Evolutionary conservation across 768 basidiomycete species (phyloP).

Genomic region (Mycena galopus): DNA sequence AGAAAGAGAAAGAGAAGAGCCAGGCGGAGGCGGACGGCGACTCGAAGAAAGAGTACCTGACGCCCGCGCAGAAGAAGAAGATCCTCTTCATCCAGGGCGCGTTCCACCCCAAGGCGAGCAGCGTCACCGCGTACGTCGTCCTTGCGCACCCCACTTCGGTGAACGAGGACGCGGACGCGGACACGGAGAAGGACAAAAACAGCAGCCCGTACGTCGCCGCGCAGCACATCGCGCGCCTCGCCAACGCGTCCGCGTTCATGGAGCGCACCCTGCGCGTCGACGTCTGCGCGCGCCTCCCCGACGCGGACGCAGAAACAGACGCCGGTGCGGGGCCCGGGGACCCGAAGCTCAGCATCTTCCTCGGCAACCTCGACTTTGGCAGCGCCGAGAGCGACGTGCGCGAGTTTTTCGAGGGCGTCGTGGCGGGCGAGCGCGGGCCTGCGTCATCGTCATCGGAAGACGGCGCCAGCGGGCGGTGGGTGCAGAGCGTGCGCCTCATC

Average conservation of each 20-base stretch:
- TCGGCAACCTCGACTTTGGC: slow-evolving; percentile 94
- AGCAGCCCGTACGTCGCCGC: slow-evolving; percentile 76
- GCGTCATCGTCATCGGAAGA: slow-evolving; percentile 49
- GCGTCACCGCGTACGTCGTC: slow-evolving; percentile 91
- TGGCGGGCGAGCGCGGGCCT: slow-evolving; percentile 78
- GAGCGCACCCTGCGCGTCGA: slow-evolving; percentile 88
- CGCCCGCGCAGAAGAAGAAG: slow-evolving; percentile 89
- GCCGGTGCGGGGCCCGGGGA: slow-evolving; percentile 58
- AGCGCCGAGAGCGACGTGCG: slow-evolving; percentile 92
- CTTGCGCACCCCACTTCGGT: slow-evolving; percentile 75
- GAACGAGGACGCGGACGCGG: slow-evolving; percentile 45
- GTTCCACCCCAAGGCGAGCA: slow-evolving; percentile 82
- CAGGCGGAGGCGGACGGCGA: slow-evolving; percentile 59
- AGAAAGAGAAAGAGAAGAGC: slow-evolving; percentile 45
- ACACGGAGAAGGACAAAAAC: neutral
- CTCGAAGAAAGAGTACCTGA: slow-evolving; percentile 74
- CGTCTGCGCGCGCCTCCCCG: slow-evolving; percentile 55
- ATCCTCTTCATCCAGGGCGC: slow-evolving; percentile 95
- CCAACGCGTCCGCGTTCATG: slow-evolving; percentile 81
- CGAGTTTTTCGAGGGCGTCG: slow-evolving; percentile 84
- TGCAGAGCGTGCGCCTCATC: slow-evolving; percentile 87
- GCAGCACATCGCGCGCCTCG: slow-evolving; percentile 63
- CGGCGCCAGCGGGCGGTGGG: slow-evolving; percentile 64
- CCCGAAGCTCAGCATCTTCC: slow-evolving; percentile 87
- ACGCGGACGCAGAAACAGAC: slow-evolving; percentile 37